Evolutionary conservation across 306 rosid genomes (phyloP), one percentile per base, ranked within the genome.

Genomic region (Luffa aegyptiaca): DNA sequence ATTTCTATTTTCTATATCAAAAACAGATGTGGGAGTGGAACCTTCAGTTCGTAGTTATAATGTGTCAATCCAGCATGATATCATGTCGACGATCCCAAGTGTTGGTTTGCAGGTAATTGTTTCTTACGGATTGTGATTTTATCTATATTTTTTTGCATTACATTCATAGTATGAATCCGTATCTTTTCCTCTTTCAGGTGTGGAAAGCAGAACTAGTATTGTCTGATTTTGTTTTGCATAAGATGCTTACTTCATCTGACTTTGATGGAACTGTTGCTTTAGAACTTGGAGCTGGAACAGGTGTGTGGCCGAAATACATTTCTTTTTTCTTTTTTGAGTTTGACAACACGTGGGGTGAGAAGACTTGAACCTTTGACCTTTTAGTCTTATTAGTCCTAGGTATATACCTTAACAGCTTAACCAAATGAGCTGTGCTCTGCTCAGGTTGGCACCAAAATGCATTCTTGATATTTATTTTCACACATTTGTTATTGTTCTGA

Each of bases 261-360:
- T 86, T 91, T 80, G 79, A 86, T 58, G 92, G 95, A 76, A 84
- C 82, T 37, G 77, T 81, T 14, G 90, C 93, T 14, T 64, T 94
- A 78, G 97, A 94, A 75, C 92, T 94, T 83, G 98, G 97, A 45
- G 98, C 95, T 45, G 97, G 97, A 85, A 92, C 97, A 80, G 95
- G 97, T 91, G 75, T 57, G 74, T 37, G 35, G 55, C 46, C 37
- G 5, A 14, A 53, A n/a, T 75, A 53, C 68, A 17, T 76, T 76
- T 26, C 31, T 26, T 26, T 26, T 26, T 26, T 26, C 31, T 26
- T 26, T 26, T 26, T 1, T n/a, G n/a, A n/a, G n/a, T n/a, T n/a
- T n/a, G n/a, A n/a, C n/a, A n/a, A n/a, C n/a, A n/a, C n/a, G n/a
- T n/a, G n/a, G n/a, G n/a, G n/a, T n/a, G n/a, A n/a, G n/a, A n/a